Evolutionary conservation across 305 asterid genomes (phyloP).

Genomic region (Fraxinus sp.): DNA sequence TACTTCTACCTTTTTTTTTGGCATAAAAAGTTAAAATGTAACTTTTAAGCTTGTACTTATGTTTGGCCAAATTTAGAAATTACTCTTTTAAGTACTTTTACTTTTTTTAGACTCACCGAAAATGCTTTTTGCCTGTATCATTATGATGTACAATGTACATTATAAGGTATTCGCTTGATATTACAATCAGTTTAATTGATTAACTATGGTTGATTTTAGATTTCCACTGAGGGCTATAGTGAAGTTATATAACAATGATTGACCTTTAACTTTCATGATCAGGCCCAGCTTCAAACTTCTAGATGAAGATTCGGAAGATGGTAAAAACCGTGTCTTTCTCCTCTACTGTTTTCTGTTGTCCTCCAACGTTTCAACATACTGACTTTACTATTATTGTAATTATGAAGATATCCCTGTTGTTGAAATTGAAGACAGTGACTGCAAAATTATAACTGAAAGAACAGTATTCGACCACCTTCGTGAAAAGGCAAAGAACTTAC

Average conservation of each 20-base stretch:
- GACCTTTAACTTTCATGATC: conserved; percentile 30
- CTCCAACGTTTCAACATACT: conserved; percentile 24
- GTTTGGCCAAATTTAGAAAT: background rate
- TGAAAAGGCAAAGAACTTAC: conserved; percentile 71
- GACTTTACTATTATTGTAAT: conserved; percentile 23
- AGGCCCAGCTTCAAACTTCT: conserved; percentile 95
- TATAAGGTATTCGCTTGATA: background rate
- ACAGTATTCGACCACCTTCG: conserved; percentile 85
- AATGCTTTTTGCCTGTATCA: background rate
- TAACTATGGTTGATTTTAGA: conserved; percentile 2
- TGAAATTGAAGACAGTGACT: conserved; percentile 64
- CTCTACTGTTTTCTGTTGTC: conserved; percentile 22
- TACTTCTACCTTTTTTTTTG: background rate
- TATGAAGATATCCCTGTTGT: conserved; percentile 43
- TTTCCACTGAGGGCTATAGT: background rate
- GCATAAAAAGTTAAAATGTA: background rate
- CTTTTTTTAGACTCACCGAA: background rate
- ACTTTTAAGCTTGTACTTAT: background rate
- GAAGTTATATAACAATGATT: background rate
- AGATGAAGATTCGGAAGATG: conserved; percentile 72
- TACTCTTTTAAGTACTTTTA: background rate
- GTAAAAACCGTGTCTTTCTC: conserved; percentile 37
- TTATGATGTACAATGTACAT: conserved; percentile 1
- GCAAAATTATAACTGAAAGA: conserved; percentile 66
- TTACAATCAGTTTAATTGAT: background rate